Conservation (phyloP, 208 protist genomes). For the Leishmania amazonensis region DNA sequence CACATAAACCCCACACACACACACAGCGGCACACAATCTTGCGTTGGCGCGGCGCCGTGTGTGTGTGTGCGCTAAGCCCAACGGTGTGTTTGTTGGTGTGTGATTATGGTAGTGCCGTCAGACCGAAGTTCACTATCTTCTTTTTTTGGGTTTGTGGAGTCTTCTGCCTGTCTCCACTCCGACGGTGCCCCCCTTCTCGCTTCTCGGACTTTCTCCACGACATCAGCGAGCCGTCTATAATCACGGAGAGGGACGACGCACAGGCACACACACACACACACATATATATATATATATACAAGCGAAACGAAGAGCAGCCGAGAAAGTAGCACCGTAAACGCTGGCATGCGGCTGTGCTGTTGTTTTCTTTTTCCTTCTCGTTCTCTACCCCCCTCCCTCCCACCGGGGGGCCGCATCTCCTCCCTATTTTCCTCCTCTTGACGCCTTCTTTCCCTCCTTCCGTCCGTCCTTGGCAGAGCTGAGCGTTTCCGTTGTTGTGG, state of each 20-base stretch:
- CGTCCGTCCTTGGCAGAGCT: background rate
- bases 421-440: background rate
- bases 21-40: background rate
- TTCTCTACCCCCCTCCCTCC: slow-evolving; percentile 1
- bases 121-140: background rate
- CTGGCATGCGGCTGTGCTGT: background rate
- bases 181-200: background rate
- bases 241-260: background rate
- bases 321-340: background rate
- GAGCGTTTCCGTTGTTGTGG: background rate
- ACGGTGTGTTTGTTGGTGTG: background rate
- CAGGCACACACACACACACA: background rate
- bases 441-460: background rate
- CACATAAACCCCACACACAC: background rate
- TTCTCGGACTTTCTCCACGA: background rate
- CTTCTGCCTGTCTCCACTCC: background rate
- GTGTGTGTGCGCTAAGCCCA: background rate
- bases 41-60: background rate
- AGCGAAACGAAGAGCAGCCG: background rate
- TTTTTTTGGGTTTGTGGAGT: background rate
- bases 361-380: background rate
- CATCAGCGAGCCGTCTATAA: background rate
- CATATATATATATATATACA: background rate
- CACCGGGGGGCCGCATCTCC: background rate
- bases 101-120: background rate